These are phyloP conservation scores for Coniochaeta sp. DNA, from an alignment of 2,329 filamentous ascomycete species.

Conservation along the genomic window DNA sequence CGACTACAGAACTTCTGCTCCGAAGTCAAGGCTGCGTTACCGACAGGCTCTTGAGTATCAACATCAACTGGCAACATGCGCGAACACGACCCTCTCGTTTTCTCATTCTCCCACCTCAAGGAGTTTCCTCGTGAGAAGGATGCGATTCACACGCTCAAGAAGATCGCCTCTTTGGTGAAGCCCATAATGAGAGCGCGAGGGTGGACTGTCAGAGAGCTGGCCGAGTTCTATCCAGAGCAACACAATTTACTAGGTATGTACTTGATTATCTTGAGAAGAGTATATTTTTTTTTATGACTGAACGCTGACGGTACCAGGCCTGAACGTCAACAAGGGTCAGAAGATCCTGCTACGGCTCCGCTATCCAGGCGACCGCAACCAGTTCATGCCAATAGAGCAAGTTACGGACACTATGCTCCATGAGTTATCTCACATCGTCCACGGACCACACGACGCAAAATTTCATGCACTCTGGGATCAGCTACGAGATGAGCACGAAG, in stretches of 20 bases:
- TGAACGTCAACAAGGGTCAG: conserved; percentile 71
- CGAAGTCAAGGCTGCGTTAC: neutral
- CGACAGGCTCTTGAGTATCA: neutral
- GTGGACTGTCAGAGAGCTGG: conserved; percentile 73
- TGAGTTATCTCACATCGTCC: conserved; percentile 82
- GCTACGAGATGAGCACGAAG: conserved; percentile 76
- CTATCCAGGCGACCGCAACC: conserved; percentile 62
- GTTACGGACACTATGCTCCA: conserved; percentile 90
- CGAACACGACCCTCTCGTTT: conserved; percentile 37
- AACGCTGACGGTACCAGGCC: conserved; percentile 31
- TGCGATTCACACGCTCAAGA: conserved; percentile 59
- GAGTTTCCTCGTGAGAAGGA: conserved; percentile 39
- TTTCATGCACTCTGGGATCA: conserved; percentile 89
- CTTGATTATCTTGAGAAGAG: neutral
- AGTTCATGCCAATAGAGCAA: conserved; percentile 75
- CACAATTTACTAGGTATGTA: conserved; percentile 60
- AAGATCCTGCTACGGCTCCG: conserved; percentile 79
- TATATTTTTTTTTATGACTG: too few relatives aligned
- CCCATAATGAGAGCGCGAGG: conserved; percentile 84
- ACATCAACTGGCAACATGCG: conserved; percentile 20
- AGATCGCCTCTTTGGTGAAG: conserved; percentile 82
- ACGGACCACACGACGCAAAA: conserved; percentile 72
- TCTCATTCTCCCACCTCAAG: conserved; percentile 41
- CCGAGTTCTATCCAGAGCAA: conserved; percentile 78
- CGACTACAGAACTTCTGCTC: too few relatives aligned